A percentile compares a stretch with the other conserved stretches of the same genome.
phyloP scores from a whole-genome alignment of 176 grass and related monocot genomes.

The Tillandsia leiboldiana region DNA sequence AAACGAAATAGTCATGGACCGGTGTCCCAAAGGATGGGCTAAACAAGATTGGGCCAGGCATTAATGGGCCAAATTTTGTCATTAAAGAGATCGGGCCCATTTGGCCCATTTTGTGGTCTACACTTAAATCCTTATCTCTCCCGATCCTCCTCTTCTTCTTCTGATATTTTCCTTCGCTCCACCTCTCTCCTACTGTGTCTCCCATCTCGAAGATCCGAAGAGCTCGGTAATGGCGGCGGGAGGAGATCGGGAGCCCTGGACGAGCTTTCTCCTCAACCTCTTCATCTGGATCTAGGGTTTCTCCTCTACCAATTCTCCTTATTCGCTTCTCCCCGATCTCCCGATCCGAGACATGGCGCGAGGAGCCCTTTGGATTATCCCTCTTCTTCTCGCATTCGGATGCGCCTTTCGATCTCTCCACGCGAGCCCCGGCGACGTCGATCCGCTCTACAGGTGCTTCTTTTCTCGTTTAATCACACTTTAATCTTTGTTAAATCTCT shows the following conservation, averaged over 20 bases:
- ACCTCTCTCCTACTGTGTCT: not conserved
- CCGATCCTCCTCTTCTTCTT: too few relatives aligned
- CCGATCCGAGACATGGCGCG: slow-evolving; percentile 24
- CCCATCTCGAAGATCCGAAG: not conserved
- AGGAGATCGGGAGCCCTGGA: not conserved
- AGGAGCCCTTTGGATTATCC: slow-evolving; percentile 14
- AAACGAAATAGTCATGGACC: too few relatives aligned
- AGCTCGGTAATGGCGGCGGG: not conserved
- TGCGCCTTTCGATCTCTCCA: slow-evolving; percentile 29
- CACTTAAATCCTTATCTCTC: too few relatives aligned
- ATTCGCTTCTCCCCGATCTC: not conserved
- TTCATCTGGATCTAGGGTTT: not conserved
- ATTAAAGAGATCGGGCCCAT: too few relatives aligned
- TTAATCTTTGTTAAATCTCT: slow-evolving; percentile 3
- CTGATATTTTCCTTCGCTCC: too few relatives aligned
- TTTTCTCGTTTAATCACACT: not conserved
- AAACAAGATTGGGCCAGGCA: too few relatives aligned
- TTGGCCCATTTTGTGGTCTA: too few relatives aligned
- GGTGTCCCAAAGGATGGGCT: too few relatives aligned
- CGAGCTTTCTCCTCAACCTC: not conserved
- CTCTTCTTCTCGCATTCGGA: slow-evolving; percentile 32
- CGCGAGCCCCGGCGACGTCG: slow-evolving; percentile 60
- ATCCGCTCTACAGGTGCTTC: slow-evolving; percentile 65
- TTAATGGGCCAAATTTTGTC: too few relatives aligned
- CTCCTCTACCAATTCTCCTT: not conserved